phyloP scores from a whole-genome alignment of 768 basidiomycete species.

The Panus rudis region DNA sequence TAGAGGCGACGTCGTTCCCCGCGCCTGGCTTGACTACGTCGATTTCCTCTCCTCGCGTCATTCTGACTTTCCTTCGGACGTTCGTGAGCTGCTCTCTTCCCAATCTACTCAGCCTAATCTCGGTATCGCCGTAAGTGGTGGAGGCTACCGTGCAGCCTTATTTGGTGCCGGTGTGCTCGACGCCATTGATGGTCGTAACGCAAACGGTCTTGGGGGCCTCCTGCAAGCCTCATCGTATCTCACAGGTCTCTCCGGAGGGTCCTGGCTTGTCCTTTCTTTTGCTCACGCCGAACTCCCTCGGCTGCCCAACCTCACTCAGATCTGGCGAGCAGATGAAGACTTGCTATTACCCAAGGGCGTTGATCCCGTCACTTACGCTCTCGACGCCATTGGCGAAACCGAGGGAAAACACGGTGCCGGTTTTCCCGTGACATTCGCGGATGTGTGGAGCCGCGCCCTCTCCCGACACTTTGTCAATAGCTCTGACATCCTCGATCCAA shows the following conservation, averaged over 20 bases:
- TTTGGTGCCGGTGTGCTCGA: constrained; percentile 45
- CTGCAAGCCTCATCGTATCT: constrained; percentile 48
- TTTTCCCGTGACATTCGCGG: constrained; percentile 35
- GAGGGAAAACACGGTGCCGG: constrained; percentile 41
- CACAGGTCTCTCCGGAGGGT: constrained; percentile 51
- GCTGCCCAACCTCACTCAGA: constrained; percentile 49
- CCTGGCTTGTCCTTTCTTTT: constrained; percentile 62
- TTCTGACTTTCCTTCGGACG: too few species aligned
- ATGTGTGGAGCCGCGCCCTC: constrained; percentile 59
- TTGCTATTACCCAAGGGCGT: constrained; percentile 44
- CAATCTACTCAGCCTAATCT: too few species aligned
- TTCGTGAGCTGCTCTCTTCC: too few species aligned
- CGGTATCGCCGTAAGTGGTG: constrained; percentile 49
- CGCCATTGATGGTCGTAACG: constrained; percentile 44
- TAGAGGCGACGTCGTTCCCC: too few species aligned
- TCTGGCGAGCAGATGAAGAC: constrained; percentile 26
- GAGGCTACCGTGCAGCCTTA: constrained; percentile 49
- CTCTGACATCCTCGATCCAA: constrained; percentile 61
- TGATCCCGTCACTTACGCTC: constrained; percentile 45
- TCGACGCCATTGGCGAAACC: constrained; percentile 50
- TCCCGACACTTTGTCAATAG: constrained; percentile 71
- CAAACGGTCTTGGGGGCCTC: constrained; percentile 43
- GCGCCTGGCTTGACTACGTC: too few species aligned
- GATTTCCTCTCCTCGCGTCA: too few species aligned
- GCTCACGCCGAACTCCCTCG: constrained; percentile 58